Evolutionary conservation across 768 basidiomycete species (phyloP).

Genomic region (Russula sp.): DNA sequence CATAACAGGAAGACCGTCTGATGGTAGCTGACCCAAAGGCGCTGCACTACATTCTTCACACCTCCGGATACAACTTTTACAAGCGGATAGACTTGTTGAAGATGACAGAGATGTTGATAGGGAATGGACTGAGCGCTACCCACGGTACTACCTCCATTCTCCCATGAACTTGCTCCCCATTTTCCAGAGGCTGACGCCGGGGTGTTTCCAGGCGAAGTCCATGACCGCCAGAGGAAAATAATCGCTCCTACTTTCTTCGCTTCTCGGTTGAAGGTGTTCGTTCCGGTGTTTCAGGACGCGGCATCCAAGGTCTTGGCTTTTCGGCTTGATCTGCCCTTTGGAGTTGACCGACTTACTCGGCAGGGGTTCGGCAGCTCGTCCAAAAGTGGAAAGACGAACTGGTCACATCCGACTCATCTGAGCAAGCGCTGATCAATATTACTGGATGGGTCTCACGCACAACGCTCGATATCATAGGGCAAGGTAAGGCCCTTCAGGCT

Average conservation of each 20-base stretch:
- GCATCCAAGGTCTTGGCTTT: slow-evolving; percentile 22
- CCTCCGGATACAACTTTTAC: slow-evolving; percentile 28
- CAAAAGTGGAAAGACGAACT: slow-evolving; percentile 28
- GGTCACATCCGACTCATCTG: background rate
- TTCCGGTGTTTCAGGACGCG: slow-evolving; percentile 25
- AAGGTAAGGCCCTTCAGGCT: slow-evolving; percentile 16
- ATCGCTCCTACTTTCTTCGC: slow-evolving; percentile 27
- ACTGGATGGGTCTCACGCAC: slow-evolving; percentile 25
- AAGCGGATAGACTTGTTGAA: slow-evolving; percentile 19
- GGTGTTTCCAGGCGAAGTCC: slow-evolving; percentile 20
- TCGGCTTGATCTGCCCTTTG: background rate
- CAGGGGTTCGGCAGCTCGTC: slow-evolving; percentile 19
- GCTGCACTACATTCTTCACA: slow-evolving; percentile 29
- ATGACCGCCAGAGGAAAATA: slow-evolving; percentile 26
- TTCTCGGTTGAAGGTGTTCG: slow-evolving; percentile 24
- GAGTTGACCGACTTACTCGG: background rate
- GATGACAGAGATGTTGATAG: slow-evolving; percentile 23
- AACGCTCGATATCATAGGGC: slow-evolving; percentile 30
- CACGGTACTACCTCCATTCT: slow-evolving; percentile 18
- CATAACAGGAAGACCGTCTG: slow-evolving; percentile 1
- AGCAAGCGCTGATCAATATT: slow-evolving; percentile 19
- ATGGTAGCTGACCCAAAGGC: slow-evolving; percentile 21
- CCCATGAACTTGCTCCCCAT: background rate
- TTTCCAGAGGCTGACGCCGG: background rate
- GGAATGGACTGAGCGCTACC: slow-evolving; percentile 18